Evolutionary conservation across 2,329 filamentous ascomycete genomes (phyloP), one percentile per base, ranked within the genome.

Genomic region (Alternaria infectoria): DNA sequence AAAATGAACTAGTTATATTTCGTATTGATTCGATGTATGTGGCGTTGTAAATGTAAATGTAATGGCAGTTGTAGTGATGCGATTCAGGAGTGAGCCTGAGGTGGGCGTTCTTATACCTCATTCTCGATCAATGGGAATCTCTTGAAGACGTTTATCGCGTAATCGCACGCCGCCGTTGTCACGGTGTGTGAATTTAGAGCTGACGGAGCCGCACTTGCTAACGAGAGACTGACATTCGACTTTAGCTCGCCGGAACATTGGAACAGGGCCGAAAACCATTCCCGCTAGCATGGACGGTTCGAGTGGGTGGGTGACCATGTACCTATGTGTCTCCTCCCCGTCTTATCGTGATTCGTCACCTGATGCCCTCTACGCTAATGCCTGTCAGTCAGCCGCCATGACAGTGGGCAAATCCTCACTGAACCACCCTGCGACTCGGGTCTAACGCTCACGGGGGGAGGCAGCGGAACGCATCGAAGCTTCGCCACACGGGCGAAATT

Each of bases 121-220:
- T 57, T 52, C 30, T 28, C n/a, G 32, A 51, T 28, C 47, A 59
- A 25, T 36, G 44, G 52, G 59, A 26, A 23, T 26, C 40, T 52
- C n/a, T 46, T 54, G 15, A 43, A 49, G 21, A 43, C 46, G 28
- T 26, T 25, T 25, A 58, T 59, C 55, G 47, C 57, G 40, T 58
- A 50, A 51, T 62, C 47, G 49, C 59, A 47, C 19, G 40, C 50
- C 47, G 47, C 55, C 40, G 47, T 59, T 21, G 59, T 59, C 49
- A 52, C 26, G 12, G 49, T 54, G 49, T 54, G 64, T 62, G 66
- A 69, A 66, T 68, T 63, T 70, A 63, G 64, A 69, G 68, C 65
- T 77, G 71, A 78, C 73, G 69, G 74, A 75, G 74, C 71, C 74
- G 70, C 71, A 74, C 66, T 66, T 64, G 67, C 68, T 68, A 59